Evolutionary conservation across 139 green algal species (phyloP), one percentile per base, ranked within the genome.

Genomic region (Picochlorum sp.): DNA sequence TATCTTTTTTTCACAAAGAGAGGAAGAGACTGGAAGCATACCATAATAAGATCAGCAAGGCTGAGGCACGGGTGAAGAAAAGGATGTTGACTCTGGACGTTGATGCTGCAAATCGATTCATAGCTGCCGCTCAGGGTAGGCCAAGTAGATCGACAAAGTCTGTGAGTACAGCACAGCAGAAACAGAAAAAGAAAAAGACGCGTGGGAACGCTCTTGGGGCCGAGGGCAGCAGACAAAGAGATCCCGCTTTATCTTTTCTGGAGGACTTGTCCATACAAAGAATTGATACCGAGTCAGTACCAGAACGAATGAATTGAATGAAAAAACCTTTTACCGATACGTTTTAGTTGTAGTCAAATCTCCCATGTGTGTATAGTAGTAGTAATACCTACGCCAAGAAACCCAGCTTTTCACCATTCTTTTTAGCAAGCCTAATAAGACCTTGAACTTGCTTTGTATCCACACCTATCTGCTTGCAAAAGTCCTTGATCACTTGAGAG

Each of bases 401-500:
- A 13, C 93, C 93, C 13, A 98, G 87, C 78, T 90, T 91, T 65
- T 96, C 91, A 2, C 93, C 93, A 69, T 98, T 98, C 80, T 96
- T 94, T 82, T 98, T 98, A 2, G 93, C 93, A 9, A 97, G 78
- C 4, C 93, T 69, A 59, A 98, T 96, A 4, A 98, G 74, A 44
- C 87, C 90, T 75, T 98, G 92, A 52, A 90, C 77, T 62, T 95
- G 87, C 84, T 96, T 96, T 57, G 70, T 79, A 61, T 94, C 84
- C 4, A 87, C 91, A 32, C 93, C 93, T 38, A 97, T 76, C 57
- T 85, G 69, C 65, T 87, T 88, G 72, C 91, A 92, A 76, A 98
- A 98, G n/a, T 91, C 80, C 73, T 95, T 97, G 82, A 98, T 98
- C 3, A 98, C 83, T 79, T 98, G 93, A 10, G 93, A 98, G 74